Conservation (phyloP, 345 rosid genomes). For the Salix brachista region DNA sequence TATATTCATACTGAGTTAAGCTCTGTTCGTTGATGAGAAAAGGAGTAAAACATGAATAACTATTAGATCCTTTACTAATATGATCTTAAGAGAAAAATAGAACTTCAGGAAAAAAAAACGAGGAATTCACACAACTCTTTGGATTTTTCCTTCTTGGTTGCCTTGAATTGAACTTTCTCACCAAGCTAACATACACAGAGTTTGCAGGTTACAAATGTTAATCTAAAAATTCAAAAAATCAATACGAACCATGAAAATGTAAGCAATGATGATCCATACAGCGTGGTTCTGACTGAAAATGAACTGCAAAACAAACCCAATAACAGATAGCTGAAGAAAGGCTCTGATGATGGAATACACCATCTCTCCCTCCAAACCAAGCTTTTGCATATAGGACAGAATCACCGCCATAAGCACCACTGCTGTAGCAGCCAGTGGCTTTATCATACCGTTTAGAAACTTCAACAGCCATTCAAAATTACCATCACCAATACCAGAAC, state of each 20-base stretch:
- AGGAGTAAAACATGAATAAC: not conserved
- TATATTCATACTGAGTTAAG: not conserved
- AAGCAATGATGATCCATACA: constrained; percentile 72
- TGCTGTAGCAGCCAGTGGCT: constrained; percentile 70
- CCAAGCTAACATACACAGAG: not conserved
- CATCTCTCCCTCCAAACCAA: constrained; percentile 81
- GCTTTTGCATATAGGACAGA: constrained; percentile 55
- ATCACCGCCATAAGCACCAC: constrained; percentile 71
- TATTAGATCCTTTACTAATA: not conserved
- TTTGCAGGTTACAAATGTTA: not conserved
- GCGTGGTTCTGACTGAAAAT: constrained; percentile 54
- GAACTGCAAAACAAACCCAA: constrained; percentile 89
- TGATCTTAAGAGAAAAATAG: not conserved
- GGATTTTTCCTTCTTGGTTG: not conserved
- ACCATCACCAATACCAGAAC: constrained; percentile 5
- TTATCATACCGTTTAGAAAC: constrained; percentile 64
- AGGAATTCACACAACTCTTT: not conserved
- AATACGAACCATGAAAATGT: constrained; percentile 71
- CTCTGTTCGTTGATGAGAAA: not conserved
- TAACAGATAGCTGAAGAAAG: constrained; percentile 76
- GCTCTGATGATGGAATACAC: constrained; percentile 61
- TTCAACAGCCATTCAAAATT: constrained; percentile 55
- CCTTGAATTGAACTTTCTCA: not conserved
- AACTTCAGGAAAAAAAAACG: not conserved
- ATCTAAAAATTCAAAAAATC: not conserved